Evolutionary conservation across 1,284 basidiomycete genomes (phyloP).

Genomic region (Thelephora terrestris): DNA sequence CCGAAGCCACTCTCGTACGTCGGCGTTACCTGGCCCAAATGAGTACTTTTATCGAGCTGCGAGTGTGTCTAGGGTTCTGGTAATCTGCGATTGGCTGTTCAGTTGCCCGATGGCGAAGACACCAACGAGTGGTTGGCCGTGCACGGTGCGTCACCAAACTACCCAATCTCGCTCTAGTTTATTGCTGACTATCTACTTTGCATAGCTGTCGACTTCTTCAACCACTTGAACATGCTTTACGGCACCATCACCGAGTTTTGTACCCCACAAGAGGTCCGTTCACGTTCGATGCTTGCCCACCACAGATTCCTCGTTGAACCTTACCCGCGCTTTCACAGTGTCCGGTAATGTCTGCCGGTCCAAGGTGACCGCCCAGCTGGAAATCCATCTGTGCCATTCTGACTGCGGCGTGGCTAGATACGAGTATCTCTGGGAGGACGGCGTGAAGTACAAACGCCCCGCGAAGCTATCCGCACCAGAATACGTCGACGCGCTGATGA

Average conservation of each 20-base stretch:
- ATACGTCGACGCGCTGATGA: constrained; percentile 98
- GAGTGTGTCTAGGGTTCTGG: constrained; percentile 70
- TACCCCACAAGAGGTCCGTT: constrained; percentile 74
- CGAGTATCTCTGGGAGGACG: constrained; percentile 99
- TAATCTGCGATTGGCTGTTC: constrained; percentile 82
- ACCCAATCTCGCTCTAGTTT: not conserved
- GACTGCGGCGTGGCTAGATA: constrained; percentile 41
- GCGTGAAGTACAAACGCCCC: constrained; percentile 83
- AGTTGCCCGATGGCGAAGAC: constrained; percentile 91
- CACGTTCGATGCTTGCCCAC: constrained; percentile 3
- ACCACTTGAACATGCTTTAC: constrained; percentile 93
- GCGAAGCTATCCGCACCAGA: constrained; percentile 91
- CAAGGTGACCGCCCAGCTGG: constrained; percentile 47
- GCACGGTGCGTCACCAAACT: constrained; percentile 55
- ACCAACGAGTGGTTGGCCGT: constrained; percentile 95
- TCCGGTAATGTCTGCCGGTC: constrained; percentile 97
- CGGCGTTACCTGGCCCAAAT: not conserved
- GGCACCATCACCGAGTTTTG: constrained; percentile 96
- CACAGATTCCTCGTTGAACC: not conserved
- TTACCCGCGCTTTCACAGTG: constrained; percentile 43
- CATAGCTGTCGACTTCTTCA: constrained; percentile 90
- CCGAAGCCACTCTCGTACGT: constrained; percentile 87
- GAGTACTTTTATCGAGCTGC: not conserved
- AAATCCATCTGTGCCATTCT: not conserved
- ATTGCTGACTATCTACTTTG: not conserved